phyloP scores from a whole-genome alignment of 768 basidiomycete species.

The Brasilioporus rufonigricans region DNA sequence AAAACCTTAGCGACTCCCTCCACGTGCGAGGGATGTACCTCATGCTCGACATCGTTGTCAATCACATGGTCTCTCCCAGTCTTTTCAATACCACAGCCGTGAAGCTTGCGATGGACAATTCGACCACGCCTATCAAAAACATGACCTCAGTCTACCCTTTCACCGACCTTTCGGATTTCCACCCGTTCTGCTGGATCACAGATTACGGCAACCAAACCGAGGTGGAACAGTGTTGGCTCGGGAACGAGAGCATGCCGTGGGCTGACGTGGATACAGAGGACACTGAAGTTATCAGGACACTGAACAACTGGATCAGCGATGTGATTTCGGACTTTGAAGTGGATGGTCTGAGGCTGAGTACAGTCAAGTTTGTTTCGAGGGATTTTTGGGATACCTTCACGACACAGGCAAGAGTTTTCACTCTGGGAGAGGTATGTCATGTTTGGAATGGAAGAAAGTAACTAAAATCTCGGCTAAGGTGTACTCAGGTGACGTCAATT shows the following conservation, averaged over 20 bases:
- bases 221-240: slow-evolving; percentile 61
- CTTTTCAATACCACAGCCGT: slow-evolving; percentile 26
- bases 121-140: slow-evolving; percentile 12
- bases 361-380: slow-evolving; percentile 54
- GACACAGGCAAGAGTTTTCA: slow-evolving; percentile 47
- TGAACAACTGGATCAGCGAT: slow-evolving; percentile 46
- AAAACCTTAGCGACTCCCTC: slow-evolving; percentile 43
- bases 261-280: slow-evolving; percentile 59
- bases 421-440: slow-evolving; percentile 47
- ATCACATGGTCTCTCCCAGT: slow-evolving; percentile 49
- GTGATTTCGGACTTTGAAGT: slow-evolving; percentile 47
- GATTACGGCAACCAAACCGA: slow-evolving; percentile 46
- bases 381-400: slow-evolving; percentile 56
- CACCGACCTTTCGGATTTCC: slow-evolving; percentile 36
- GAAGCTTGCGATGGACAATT: slow-evolving; percentile 13
- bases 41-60: slow-evolving; percentile 64
- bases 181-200: slow-evolving; percentile 39
- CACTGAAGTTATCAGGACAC: slow-evolving; percentile 38
- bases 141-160: slow-evolving; percentile 31
- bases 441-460: slow-evolving; percentile 26
- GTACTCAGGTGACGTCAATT: slow-evolving; percentile 39
- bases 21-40: slow-evolving; percentile 56
- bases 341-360: slow-evolving; percentile 59
- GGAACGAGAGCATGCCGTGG: slow-evolving; percentile 50
- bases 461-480: slow-evolving; percentile 32